Evolutionary conservation across 495 filamentous ascomycete genomes (phyloP).

Genomic region (Aspergillus baeticus): DNA sequence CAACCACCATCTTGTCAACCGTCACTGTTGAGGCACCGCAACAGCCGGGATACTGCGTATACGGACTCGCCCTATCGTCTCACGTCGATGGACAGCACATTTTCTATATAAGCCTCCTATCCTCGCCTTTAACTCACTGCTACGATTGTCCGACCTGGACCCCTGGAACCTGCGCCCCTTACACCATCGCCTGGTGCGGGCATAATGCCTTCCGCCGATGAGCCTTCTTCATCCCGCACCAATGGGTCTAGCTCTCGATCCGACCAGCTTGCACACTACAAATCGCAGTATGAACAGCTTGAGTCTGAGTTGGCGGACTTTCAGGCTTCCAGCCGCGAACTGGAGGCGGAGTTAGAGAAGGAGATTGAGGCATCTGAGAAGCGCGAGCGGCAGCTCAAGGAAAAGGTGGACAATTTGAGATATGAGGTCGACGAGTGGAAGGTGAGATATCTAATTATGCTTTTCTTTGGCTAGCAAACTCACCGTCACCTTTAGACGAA

Average conservation of each 20-base stretch:
- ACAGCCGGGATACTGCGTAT: neutral
- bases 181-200: slow-evolving; percentile 32
- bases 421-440: slow-evolving; percentile 99
- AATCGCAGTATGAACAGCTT: slow-evolving; percentile 89
- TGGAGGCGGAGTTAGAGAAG: slow-evolving; percentile 93
- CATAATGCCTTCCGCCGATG: slow-evolving; percentile 58
- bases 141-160: slow-evolving; percentile 18
- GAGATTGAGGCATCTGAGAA: slow-evolving; percentile 95
- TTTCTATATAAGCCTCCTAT: neutral
- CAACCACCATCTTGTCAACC: slow-evolving; percentile 20
- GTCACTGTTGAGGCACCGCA: slow-evolving; percentile 20
- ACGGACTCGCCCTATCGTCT: neutral
- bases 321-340: slow-evolving; percentile 86
- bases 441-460: slow-evolving; percentile 42
- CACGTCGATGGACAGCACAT: neutral
- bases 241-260: slow-evolving; percentile 56
- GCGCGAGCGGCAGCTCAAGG: slow-evolving; percentile 77
- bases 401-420: slow-evolving; percentile 77
- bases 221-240: slow-evolving; percentile 62
- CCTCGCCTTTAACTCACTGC: slow-evolving; percentile 3
- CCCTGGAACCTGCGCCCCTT: slow-evolving; percentile 23
- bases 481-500: slow-evolving; percentile 64
- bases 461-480: slow-evolving; percentile 6
- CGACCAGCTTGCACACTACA: slow-evolving; percentile 87
- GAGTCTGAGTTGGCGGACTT: slow-evolving; percentile 93